Evolutionary conservation across 2,329 filamentous ascomycete species (phyloP).

Genomic region (Sporothrix euskadiensis): DNA sequence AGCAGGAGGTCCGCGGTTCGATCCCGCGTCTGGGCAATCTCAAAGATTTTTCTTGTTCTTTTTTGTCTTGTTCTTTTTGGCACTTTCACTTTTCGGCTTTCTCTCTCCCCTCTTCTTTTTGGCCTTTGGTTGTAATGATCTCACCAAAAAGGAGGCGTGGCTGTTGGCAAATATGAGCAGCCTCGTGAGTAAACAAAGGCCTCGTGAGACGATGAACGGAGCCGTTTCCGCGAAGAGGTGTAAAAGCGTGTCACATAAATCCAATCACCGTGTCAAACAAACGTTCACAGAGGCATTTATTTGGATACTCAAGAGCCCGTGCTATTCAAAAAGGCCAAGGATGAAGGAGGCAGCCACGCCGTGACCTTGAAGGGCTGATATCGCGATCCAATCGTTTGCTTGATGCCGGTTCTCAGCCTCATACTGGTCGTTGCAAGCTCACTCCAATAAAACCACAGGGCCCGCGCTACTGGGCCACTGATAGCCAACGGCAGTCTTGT

Average conservation of each 20-base stretch:
- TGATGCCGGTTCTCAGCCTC: background rate
- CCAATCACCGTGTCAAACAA: background rate
- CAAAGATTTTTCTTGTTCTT: background rate
- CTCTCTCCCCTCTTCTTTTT: too few relatives aligned
- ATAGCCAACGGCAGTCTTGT: background rate
- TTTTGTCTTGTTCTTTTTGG: background rate
- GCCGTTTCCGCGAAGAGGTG: background rate
- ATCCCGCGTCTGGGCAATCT: slow-evolving; percentile 31
- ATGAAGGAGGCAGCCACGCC: background rate
- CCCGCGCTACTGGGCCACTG: background rate
- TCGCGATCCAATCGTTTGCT: background rate
- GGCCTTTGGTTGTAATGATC: too few relatives aligned
- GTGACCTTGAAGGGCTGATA: background rate
- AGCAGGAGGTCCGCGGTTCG: slow-evolving; percentile 33
- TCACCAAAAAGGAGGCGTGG: background rate
- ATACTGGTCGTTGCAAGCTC: background rate
- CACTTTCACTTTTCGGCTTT: too few relatives aligned
- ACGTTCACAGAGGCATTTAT: background rate
- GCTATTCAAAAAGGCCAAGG: background rate
- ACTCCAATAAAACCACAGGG: background rate
- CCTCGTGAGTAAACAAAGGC: background rate
- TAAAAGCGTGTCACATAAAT: background rate
- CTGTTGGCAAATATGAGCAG: background rate
- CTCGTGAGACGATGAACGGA: background rate
- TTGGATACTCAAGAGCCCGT: background rate